Evolutionary conservation across 805 yeast genomes (phyloP), one percentile per base, ranked within the genome.

Genomic region (Lachancea dasiensis): DNA sequence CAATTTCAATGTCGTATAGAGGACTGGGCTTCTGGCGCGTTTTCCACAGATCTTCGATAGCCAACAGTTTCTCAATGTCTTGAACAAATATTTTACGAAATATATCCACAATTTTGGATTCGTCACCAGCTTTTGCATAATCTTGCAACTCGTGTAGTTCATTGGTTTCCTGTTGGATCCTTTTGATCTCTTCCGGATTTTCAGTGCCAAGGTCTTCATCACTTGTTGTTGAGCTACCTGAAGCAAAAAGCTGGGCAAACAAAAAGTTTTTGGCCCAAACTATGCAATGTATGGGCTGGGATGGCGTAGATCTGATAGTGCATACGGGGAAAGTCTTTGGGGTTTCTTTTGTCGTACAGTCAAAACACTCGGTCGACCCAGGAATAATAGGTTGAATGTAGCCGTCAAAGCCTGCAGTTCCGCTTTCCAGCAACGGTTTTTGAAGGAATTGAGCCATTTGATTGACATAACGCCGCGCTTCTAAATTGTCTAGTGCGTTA

Each of bases 201-300:
- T 75, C 79, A 5, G 81, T 75, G 23, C 84, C 90, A 41, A 74
- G 63, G 18, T 69, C 71, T 24, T 58, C 58, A 26, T 48, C 58
- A 5, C 50, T 47, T 17, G 52, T 40, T 9, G 50, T 49, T 3
- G 56, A 52, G 8, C 61, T 61, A 34, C 66, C 69, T 33, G 76
- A 77, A 15, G 77, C 79, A 56, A 87, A 90, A 25, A 92, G 65
- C 53, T 86, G 94, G 17, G 75, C 70, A 55, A 92, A 87, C 36
- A 92, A 63, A 54, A 86, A 94, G 50, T 83, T 86, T 56, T 92
- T 92, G 6, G 97, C 95, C 99, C 99, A 92, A 1, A 94, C 95
- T 18, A 92, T 81, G 59, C 96, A 87, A 56, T 92, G 99, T 5
- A 92, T 81, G 0, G 97, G 97, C 54, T 84, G 87, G 0, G 95